phyloP scores from a whole-genome alignment of 2,329 filamentous ascomycete genomes.

The Fusarium sublunatum region DNA sequence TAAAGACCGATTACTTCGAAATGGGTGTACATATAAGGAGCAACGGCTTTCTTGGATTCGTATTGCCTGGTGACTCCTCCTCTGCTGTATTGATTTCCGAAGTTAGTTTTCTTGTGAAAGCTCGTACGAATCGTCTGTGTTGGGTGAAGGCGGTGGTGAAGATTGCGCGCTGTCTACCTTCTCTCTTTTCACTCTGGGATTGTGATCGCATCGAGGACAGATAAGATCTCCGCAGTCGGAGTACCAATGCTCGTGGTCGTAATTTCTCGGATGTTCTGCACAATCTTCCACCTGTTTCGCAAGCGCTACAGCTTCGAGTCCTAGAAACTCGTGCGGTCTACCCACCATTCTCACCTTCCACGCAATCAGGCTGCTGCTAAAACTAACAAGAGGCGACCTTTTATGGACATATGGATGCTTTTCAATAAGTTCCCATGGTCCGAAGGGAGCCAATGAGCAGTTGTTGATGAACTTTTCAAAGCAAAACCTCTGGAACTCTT shows the following conservation, averaged over 20 bases:
- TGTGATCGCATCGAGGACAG: neutral
- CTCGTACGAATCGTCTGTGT: neutral
- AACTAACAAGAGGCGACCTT: neutral
- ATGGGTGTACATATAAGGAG: neutral
- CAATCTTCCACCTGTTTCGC: neutral
- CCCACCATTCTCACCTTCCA: neutral
- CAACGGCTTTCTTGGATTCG: neutral
- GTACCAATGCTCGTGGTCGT: neutral
- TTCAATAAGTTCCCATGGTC: neutral
- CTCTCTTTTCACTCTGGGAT: neutral
- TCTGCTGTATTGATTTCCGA: neutral
- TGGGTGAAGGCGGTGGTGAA: neutral
- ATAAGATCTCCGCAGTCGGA: neutral
- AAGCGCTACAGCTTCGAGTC: neutral
- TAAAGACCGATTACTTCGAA: neutral
- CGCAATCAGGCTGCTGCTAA: slow-evolving; percentile 5
- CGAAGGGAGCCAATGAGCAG: neutral
- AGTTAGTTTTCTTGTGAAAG: neutral
- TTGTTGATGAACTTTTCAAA: slow-evolving; percentile 1
- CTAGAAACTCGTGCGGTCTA: neutral
- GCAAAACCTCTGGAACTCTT: neutral
- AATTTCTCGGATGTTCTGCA: neutral
- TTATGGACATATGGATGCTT: neutral
- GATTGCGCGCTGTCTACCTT: neutral
- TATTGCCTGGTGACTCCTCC: neutral